Evolutionary conservation across 768 basidiomycete genomes (phyloP), one percentile per base, ranked within the genome.

Genomic region (Boletus rubropictus): DNA sequence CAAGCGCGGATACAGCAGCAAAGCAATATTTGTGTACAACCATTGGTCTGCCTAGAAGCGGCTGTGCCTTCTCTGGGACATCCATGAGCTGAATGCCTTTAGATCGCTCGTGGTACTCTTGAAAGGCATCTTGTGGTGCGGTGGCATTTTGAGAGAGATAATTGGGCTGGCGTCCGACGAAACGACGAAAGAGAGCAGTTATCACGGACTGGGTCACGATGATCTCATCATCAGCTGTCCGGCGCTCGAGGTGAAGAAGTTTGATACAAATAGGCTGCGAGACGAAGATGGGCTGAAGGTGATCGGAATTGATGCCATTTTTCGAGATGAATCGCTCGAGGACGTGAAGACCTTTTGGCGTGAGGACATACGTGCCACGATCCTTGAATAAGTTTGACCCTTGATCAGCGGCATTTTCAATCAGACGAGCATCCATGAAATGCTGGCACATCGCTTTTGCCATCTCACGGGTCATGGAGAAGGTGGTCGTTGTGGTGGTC

Each of bases 391-490:
- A 77, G 57, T 86, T 84, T 14, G 87, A 86, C 20, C 78, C 75
- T 28, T 86, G 86, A 69, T 99, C 96, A 15, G 89, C 81, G 14
- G 92, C 95, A 64, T 97, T 97, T 70, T 97, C 94, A 55, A 98
- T 93, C 52, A 98, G 77, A 54, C 93, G 89, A 48, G 96, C 93
- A 57, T 98, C 96, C 91, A 99, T 96, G 64, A 98, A 98, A 65
- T 98, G 93, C 70, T 99, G 96, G 72, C 91, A 89, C 86, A 99
- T 98, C 28, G 91, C 92, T 72, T 97, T 98, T 53, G 96, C 96
- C 89, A 99, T 98, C 37, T 99, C 96, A 58, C 96, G 86, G 56
- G 92, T 91, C 96, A 99, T 98, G 52, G 92, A 92, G 73, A 99
- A 99, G 28, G 96, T 99, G 35, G 96, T 99, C 5, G 96, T 98